These are phyloP conservation scores for Nakazawaea peltata DNA, from an alignment of 805 yeast species.

Conservation along the genomic window DNA sequence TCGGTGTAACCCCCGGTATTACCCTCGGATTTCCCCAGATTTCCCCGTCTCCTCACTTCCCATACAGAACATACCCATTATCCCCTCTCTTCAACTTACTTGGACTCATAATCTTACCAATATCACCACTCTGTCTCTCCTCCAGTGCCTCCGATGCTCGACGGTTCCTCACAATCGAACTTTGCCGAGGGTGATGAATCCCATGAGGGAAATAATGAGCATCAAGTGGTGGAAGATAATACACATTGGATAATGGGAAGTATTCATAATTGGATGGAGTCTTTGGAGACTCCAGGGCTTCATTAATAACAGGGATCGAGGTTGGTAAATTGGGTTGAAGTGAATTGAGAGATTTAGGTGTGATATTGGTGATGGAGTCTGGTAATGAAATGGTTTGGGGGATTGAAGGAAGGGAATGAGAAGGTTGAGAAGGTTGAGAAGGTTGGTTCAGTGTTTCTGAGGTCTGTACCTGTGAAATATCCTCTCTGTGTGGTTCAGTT, in stretches of 20 bases:
- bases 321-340: background rate
- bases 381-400: too few relatives aligned
- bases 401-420: too few relatives aligned
- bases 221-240: constrained; percentile 39
- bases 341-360: background rate
- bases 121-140: too few relatives aligned
- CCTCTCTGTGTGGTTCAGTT: too few relatives aligned
- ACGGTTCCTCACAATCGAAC: constrained; percentile 7
- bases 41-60: too few relatives aligned
- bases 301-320: background rate
- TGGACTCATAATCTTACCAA: too few relatives aligned
- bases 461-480: too few relatives aligned
- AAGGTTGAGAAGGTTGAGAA: background rate
- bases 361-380: background rate
- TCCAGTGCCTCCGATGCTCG: constrained; percentile 1
- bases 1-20: too few relatives aligned
- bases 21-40: too few relatives aligned
- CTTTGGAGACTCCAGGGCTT: background rate
- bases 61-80: too few relatives aligned
- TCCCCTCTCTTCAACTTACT: too few relatives aligned
- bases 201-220: constrained; percentile 41
- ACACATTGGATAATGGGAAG: constrained; percentile 36
- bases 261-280: constrained; percentile 24
- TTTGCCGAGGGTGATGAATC: constrained; percentile 25
- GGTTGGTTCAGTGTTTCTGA: background rate